Evolutionary conservation across 2,329 filamentous ascomycete species (phyloP).

Genomic region (Sphaerostilbella broomeana): DNA sequence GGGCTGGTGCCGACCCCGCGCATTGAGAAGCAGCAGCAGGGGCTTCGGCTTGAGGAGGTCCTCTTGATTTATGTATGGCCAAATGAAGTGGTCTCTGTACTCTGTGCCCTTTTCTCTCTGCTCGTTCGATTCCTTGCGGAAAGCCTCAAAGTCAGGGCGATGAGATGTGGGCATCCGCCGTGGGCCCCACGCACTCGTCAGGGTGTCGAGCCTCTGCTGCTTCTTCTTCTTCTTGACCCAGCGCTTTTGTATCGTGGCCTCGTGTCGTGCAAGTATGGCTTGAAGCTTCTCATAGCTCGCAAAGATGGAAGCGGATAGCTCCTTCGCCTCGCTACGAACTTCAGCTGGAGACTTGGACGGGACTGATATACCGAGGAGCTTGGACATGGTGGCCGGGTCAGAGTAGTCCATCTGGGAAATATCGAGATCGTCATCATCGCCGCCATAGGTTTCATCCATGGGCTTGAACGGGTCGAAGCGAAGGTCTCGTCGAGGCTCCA

Average conservation of each 20-base stretch:
- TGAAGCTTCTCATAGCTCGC: slow-evolving; percentile 29
- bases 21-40: slow-evolving; percentile 45
- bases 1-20: slow-evolving; percentile 42
- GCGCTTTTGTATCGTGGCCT: slow-evolving; percentile 43
- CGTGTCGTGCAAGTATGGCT: slow-evolving; percentile 42
- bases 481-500: too few species aligned
- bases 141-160: slow-evolving; percentile 44
- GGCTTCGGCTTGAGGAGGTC: slow-evolving; percentile 40
- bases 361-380: too few species aligned
- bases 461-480: too few species aligned
- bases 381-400: too few species aligned
- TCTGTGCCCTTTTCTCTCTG: slow-evolving; percentile 12
- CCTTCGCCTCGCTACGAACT: too few species aligned
- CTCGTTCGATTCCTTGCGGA: slow-evolving; percentile 21
- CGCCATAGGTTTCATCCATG: too few species aligned
- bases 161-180: slow-evolving; percentile 43
- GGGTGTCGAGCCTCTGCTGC: slow-evolving; percentile 37
- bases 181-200: slow-evolving; percentile 43
- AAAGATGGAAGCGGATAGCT: too few species aligned
- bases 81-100: slow-evolving; percentile 35
- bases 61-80: slow-evolving; percentile 52
- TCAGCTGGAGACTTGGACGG: too few species aligned
- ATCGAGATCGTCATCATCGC: too few species aligned
- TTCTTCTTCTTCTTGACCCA: slow-evolving; percentile 48
- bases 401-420: too few species aligned